Conservation (phyloP, 305 asterid species). For the Plantago lanceolata region DNA sequence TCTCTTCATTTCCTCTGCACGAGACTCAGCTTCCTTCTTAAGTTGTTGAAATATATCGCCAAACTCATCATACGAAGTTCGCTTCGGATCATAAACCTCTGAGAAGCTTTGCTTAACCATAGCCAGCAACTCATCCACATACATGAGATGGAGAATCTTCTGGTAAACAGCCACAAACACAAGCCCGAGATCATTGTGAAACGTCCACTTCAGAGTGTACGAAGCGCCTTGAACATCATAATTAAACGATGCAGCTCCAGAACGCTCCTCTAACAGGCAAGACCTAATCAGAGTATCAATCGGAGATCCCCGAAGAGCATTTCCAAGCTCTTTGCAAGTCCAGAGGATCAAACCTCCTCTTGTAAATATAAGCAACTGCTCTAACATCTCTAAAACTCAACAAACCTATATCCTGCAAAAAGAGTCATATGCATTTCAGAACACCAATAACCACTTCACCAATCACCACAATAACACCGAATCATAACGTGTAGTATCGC, state of each 20-base stretch:
- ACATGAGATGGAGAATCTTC: constrained; percentile 80
- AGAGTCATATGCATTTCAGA: neutral
- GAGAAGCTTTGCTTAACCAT: constrained; percentile 80
- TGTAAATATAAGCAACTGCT: constrained; percentile 81
- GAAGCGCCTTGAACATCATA: constrained; percentile 87
- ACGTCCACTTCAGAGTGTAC: constrained; percentile 86
- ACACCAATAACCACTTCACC: no score
- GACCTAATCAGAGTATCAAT: constrained; percentile 85
- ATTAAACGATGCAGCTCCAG: constrained; percentile 74
- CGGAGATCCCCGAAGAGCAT: constrained; percentile 87
- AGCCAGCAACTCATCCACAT: constrained; percentile 79
- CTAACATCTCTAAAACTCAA: constrained; percentile 60
- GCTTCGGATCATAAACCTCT: constrained; percentile 60
- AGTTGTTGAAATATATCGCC: constrained; percentile 77
- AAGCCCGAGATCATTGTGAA: constrained; percentile 83
- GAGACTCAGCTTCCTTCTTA: constrained; percentile 85
- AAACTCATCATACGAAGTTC: constrained; percentile 65
- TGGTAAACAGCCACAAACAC: constrained; percentile 95
- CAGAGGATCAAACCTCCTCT: constrained; percentile 97
- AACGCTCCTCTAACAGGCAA: constrained; percentile 93
- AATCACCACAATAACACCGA: no score
- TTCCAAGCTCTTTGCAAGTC: constrained; percentile 87
- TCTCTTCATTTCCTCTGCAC: constrained; percentile 84
- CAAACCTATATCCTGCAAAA: constrained; percentile 38
- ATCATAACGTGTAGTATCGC: no score